A percentile compares a stretch with the other conserved stretches of the same genome.
Evolutionary conservation across 1,284 basidiomycete species (phyloP).

Genomic region (Schizophyllum commune): DNA sequence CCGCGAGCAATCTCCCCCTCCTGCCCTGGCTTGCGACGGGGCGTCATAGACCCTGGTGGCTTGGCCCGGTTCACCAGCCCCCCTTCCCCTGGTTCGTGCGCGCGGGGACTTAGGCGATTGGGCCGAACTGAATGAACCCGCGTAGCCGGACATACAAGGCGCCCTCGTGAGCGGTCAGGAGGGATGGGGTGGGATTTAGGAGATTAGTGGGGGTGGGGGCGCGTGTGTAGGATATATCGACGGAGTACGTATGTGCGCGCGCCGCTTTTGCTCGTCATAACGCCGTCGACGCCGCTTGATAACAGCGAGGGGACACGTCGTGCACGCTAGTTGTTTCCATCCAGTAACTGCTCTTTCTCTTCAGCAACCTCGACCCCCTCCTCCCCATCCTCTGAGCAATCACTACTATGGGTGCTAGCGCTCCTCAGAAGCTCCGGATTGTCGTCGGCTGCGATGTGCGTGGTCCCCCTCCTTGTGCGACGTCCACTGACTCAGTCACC

Average conservation of each 20-base stretch:
- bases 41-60: too few relatives aligned
- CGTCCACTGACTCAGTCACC: not conserved
- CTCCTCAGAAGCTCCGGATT: constrained; percentile 9
- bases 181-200: not conserved
- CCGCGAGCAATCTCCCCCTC: too few relatives aligned
- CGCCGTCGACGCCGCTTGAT: not conserved
- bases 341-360: not conserved
- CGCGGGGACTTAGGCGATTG: not conserved
- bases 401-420: not conserved
- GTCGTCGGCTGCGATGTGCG: constrained; percentile 15
- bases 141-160: not conserved
- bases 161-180: not conserved
- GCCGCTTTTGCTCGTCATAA: not conserved
- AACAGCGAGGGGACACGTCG: not conserved
- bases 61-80: too few relatives aligned
- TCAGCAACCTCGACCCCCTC: not conserved
- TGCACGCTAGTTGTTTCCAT: not conserved
- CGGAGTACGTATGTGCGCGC: too few relatives aligned
- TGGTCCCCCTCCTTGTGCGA: not conserved
- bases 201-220: not conserved
- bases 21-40: too few relatives aligned
- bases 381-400: not conserved
- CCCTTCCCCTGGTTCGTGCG: not conserved
- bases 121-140: not conserved
- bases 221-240: not conserved